Conservation (phyloP, 31 red algal species). For the Odonthalia washingtoniensis region DNA sequence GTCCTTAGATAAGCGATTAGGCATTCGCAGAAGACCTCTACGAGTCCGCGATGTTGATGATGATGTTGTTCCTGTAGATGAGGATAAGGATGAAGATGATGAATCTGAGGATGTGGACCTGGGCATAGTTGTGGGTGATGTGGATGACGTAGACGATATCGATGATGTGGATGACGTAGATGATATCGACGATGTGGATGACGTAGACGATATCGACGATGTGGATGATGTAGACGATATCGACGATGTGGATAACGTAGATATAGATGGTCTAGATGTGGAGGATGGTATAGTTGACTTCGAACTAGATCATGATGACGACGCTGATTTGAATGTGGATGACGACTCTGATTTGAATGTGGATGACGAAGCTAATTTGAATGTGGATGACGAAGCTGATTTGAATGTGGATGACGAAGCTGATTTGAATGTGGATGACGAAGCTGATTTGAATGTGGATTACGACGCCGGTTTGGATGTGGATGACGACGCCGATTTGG, state of each 20-base stretch:
- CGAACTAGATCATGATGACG: constrained; percentile 3
- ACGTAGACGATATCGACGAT: too few relatives aligned
- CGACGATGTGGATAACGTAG: background rate
- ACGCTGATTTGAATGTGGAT: constrained; percentile 21
- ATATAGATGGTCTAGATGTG: constrained; percentile 25
- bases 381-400: constrained; percentile 24
- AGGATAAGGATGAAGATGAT: constrained; percentile 4
- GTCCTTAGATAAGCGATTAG: background rate
- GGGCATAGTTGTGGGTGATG: too few relatives aligned
- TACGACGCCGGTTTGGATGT: background rate
- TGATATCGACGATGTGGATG: too few relatives aligned
- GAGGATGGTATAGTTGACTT: constrained; percentile 15
- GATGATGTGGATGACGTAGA: too few relatives aligned
- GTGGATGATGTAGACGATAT: too few relatives aligned
- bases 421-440: too few relatives aligned
- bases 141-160: too few relatives aligned
- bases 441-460: background rate
- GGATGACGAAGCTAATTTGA: constrained; percentile 21
- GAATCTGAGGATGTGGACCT: too few relatives aligned
- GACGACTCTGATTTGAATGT: background rate
- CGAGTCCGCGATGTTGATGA: background rate
- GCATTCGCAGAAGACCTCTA: background rate
- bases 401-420: background rate
- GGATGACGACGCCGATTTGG: background rate
- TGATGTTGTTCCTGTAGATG: background rate